These are phyloP conservation scores for Ceratobasidium sp. DNA, from an alignment of 1,284 basidiomycete species.

Conservation along the genomic window DNA sequence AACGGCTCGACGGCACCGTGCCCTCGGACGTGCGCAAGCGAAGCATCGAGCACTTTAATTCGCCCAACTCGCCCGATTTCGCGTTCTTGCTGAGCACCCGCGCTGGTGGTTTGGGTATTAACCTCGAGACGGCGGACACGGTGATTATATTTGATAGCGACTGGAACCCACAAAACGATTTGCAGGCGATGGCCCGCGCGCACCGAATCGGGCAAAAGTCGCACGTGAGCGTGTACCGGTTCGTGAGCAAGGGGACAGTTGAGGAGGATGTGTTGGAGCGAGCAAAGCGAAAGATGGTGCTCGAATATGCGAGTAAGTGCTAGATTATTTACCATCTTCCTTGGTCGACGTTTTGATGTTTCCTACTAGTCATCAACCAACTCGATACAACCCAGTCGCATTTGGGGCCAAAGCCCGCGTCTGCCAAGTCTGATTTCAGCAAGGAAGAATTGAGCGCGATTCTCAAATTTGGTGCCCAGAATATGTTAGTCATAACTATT, in stretches of 20 bases:
- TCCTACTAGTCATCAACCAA: constrained; percentile 88
- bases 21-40: constrained; percentile 83
- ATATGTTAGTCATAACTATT: constrained; percentile 69
- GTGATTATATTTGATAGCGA: constrained; percentile 99
- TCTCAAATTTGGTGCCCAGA: constrained; percentile 98
- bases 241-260: constrained; percentile 99
- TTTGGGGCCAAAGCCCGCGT: constrained; percentile 76
- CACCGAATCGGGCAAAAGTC: constrained; percentile 97
- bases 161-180: constrained; percentile 98
- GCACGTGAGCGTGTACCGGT: constrained; percentile 97
- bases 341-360: constrained; percentile 38
- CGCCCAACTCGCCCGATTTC: constrained; percentile 74
- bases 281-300: constrained; percentile 99
- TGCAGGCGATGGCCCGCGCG: constrained; percentile 98
- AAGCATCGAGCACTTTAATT: constrained; percentile 79
- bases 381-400: constrained; percentile 99
- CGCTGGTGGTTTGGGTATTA: constrained; percentile 98
- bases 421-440: constrained; percentile 85
- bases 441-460: constrained; percentile 99
- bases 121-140: constrained; percentile 96
- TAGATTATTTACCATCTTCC: neutral
- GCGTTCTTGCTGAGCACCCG: constrained; percentile 92
- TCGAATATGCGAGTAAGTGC: constrained; percentile 95
- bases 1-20: constrained; percentile 79
- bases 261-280: constrained; percentile 98